These are phyloP conservation scores for Pseudopyrenochaeta lycopersici DNA, from an alignment of 2,329 filamentous ascomycete species.

Conservation along the genomic window DNA sequence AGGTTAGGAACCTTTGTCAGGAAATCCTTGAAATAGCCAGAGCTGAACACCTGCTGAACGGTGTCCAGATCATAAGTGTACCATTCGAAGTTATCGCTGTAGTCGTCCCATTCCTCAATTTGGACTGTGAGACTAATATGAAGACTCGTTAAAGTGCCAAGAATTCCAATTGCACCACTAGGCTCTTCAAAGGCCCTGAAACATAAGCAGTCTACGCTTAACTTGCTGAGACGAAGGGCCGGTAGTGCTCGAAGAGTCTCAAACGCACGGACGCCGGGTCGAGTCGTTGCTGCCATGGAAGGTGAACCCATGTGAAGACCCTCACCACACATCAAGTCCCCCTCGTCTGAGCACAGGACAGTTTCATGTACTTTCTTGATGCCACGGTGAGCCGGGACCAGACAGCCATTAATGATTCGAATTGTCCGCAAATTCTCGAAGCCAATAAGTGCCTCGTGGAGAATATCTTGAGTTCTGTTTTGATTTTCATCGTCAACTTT, in stretches of 20 bases:
- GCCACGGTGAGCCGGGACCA: constrained; percentile 4
- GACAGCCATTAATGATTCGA: constrained; percentile 4
- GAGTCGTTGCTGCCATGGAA: not conserved
- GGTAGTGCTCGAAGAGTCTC: not conserved
- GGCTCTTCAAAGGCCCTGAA: not conserved
- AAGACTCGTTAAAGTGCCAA: constrained; percentile 4
- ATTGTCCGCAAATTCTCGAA: constrained; percentile 9
- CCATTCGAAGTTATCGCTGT: not conserved
- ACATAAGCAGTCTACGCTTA: constrained; percentile 4
- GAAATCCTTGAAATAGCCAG: not conserved
- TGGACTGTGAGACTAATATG: constrained; percentile 1
- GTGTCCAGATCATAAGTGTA: not conserved
- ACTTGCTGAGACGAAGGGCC: constrained; percentile 1
- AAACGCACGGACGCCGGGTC: not conserved
- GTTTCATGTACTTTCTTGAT: not conserved
- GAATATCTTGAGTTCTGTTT: not conserved
- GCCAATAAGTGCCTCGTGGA: not conserved
- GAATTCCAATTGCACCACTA: not conserved
- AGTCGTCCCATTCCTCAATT: not conserved
- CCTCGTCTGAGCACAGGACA: not conserved
- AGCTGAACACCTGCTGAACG: no score
- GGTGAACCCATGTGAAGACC: not conserved
- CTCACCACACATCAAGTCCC: constrained; percentile 5
- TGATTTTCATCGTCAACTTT: constrained; percentile 13
- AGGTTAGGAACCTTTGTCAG: constrained; percentile 2